A percentile compares a stretch with the other conserved stretches of the same genome.
These are phyloP conservation scores for Vanderwaltozyma polyspora DNA, from an alignment of 805 yeast genomes.

Conservation along the genomic window DNA sequence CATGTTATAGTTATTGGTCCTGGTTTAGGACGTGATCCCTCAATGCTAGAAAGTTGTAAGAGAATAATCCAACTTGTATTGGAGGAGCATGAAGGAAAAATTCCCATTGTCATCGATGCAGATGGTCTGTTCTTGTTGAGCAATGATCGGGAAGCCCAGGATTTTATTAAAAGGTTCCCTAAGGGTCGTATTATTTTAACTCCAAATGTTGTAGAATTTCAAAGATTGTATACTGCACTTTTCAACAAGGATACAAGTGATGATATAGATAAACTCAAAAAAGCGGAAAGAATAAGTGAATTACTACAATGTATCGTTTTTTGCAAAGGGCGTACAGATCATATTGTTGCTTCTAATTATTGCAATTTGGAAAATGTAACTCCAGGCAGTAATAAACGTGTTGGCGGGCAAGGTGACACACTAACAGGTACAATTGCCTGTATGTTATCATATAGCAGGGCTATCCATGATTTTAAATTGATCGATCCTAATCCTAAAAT, in stretches of 20 bases:
- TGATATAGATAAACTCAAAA: background rate
- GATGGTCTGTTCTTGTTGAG: slow-evolving; percentile 71
- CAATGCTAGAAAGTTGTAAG: slow-evolving; percentile 53
- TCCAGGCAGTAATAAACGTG: slow-evolving; percentile 65
- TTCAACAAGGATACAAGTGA: slow-evolving; percentile 10
- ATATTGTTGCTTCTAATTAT: slow-evolving; percentile 19
- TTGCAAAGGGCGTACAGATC: slow-evolving; percentile 62
- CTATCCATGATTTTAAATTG: slow-evolving; percentile 39
- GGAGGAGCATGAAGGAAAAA: slow-evolving; percentile 41
- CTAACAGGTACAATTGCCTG: slow-evolving; percentile 79
- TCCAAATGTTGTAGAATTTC: slow-evolving; percentile 82
- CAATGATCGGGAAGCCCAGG: slow-evolving; percentile 12
- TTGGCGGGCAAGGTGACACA: slow-evolving; percentile 96
- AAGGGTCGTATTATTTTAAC: slow-evolving; percentile 60
- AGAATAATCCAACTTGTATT: slow-evolving; percentile 35
- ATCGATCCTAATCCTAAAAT: slow-evolving; percentile 14
- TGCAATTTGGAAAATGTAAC: slow-evolving; percentile 31
- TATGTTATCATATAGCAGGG: slow-evolving; percentile 65
- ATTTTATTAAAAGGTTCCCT: slow-evolving; percentile 36
- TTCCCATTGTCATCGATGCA: slow-evolving; percentile 81
- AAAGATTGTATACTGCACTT: slow-evolving; percentile 47
- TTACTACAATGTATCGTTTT: slow-evolving; percentile 28
- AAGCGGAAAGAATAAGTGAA: slow-evolving; percentile 11
- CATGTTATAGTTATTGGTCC: slow-evolving; percentile 88
- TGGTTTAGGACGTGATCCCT: slow-evolving; percentile 76